Base-by-base conservation (phyloP, 495 filamentous ascomycete species). In the Podospora didyma region DNA sequence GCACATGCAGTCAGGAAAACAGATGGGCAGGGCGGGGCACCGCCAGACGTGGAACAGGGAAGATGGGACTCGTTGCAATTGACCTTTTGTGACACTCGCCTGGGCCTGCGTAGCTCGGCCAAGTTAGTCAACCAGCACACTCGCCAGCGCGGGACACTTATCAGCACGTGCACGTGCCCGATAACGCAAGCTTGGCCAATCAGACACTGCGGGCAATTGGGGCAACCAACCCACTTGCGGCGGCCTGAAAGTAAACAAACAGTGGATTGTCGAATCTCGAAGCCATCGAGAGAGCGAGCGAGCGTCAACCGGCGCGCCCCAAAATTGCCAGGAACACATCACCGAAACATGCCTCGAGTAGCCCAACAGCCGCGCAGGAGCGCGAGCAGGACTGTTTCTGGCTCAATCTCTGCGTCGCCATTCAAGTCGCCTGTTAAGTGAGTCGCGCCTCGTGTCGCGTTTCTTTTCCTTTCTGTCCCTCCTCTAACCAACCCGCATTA, bases 341-440 rank as follows among this genome's bases (percentile, higher is more conserved):
- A 65, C 53, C 28, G 49, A 54, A 85, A 66, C 57, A 92, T 92
- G 88, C 86, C 88, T 77, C 84, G 88, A 71, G 85, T 89, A 58
- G 79, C 83, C 51, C 86, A 87, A 62, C 69, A 70, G 50, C 76
- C 81, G 52, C 78, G 80, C 65, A 73, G 78, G 54, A 74, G 76
- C 65, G 77, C 70, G 22, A 80, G 80, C 37, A 83, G 85, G 51
- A 71, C 70, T 7, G 71, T 75, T 3, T 71, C 81, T 69, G 72
- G 61, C 49, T 64, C 60, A 2, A 46, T 69, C 11, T 47, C 49
- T 12, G 59, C 80, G 69, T 75, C 86, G 68, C 76, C 83, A 65
- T 81, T 81, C 66, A 82, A 84, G 64, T 86, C 87, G 12, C 85
- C 86, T 28, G 70, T 89, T 34, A 90, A 88, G 86, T 89, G 79